Conservation (phyloP, 768 basidiomycete species). For the Fomitopsis serialis region DNA sequence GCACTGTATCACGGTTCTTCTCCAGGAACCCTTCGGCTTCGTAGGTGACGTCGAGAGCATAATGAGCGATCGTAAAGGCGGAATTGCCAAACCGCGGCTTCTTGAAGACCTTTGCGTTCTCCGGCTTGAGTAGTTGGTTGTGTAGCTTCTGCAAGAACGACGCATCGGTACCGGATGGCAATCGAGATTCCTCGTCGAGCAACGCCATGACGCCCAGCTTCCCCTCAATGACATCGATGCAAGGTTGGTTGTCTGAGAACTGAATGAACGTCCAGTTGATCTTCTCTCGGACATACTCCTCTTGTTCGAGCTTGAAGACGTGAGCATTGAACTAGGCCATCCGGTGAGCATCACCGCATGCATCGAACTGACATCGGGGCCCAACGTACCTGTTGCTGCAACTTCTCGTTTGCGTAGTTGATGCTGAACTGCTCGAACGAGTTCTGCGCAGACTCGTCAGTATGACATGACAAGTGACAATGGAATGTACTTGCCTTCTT, state of each 20-base stretch:
- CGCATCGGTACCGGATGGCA: slow-evolving; percentile 87
- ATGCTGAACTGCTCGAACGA: slow-evolving; percentile 99
- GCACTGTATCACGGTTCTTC: slow-evolving; percentile 98
- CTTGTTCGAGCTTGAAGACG: slow-evolving; percentile 98
- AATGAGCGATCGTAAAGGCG: slow-evolving; percentile 96
- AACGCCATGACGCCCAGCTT: slow-evolving; percentile 92
- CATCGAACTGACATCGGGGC: neutral
- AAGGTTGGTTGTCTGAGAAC: slow-evolving; percentile 97
- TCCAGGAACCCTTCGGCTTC: slow-evolving; percentile 98
- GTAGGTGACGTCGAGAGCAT: slow-evolving; percentile 97
- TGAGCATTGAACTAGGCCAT: slow-evolving; percentile 87
- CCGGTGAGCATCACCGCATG: neutral
- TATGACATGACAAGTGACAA: neutral
- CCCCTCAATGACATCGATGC: slow-evolving; percentile 97
- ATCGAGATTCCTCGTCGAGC: slow-evolving; percentile 95
- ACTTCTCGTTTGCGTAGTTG: slow-evolving; percentile 97
- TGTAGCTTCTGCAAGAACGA: slow-evolving; percentile 94
- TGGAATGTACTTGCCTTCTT: slow-evolving; percentile 58
- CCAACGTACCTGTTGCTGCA: slow-evolving; percentile 87
- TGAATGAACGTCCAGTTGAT: slow-evolving; percentile 99
- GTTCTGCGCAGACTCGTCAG: slow-evolving; percentile 41
- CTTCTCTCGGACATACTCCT: slow-evolving; percentile 96
- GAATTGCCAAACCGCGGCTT: slow-evolving; percentile 98
- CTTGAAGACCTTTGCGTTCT: slow-evolving; percentile 88
- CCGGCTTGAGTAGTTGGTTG: slow-evolving; percentile 76